Evolutionary conservation across 179 eudicot genomes (phyloP), one percentile per base, ranked within the genome.

Genomic region (Actinidia polygama): DNA sequence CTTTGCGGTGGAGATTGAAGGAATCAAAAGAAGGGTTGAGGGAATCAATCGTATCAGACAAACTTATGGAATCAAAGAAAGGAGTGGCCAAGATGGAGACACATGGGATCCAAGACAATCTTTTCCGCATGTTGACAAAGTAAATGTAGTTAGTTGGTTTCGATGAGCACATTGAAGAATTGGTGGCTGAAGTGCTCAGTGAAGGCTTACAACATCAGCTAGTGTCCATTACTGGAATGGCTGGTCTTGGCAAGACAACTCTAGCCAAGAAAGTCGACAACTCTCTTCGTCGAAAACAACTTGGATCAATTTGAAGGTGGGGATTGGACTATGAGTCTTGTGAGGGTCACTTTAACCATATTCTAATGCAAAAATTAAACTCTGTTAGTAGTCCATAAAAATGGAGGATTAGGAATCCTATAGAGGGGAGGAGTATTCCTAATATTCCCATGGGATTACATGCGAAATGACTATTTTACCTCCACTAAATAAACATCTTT

Each of bases 221-320:
- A 40, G 59, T 75, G 3, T 80, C 86, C 7, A 69, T 84, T 66
- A 15, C 53, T 67, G 83, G 86, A 1, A 69, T 30, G 50, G 54
- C 72, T 6, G 84, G 86, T 5, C 4, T 80, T 0, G 86, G 86
- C 9, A 84, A 84, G 47, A 84, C 81, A 0, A 69, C 83, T 14
- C 80, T 81, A 9, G 74, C 74, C 0, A 75, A 36, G 74, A 63
- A 63, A 30, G 71, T 62, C 26, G 62, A 44, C 24, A 23, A 26
- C 15, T 23, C n/a, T 7, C 26, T 21, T n/a, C 24, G n/a, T n/a
- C n/a, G n/a, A n/a, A n/a, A n/a, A n/a, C n/a, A n/a, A n/a, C n/a
- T n/a, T n/a, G n/a, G n/a, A n/a, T n/a, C n/a, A n/a, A 40, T 40
- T 40, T 40, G 44, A 40, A 40, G 44, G 44, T 40, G 44, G 44